Evolutionary conservation across 129 eudicot species (phyloP), one percentile per base, ranked within the genome.

Genomic region (Flaveria ramosissima): DNA sequence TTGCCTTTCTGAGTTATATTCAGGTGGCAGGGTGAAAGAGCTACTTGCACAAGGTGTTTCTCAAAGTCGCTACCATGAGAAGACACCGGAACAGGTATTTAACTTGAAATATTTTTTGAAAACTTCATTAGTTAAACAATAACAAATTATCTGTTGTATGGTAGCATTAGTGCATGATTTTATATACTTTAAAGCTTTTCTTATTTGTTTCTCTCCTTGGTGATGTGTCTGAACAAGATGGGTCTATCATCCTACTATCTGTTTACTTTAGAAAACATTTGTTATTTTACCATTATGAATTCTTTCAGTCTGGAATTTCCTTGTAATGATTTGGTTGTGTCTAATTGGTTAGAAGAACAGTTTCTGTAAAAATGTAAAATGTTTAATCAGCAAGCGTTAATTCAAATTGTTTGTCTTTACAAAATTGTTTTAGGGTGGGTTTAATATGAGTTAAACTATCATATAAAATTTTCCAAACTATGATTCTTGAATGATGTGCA

Each of bases 1-100:
- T 59, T 93, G 97, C 78, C 96, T 93, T 30, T 87, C 98, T 63
- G 98, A 93, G 59, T 78, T 93, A 32, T 91, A 91, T 80, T 87
- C 93, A 42, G 98, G 93, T 87, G 97, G 97, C n/a, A 91, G 97
- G 80, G 98, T 93, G 82, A 93, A 89, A 81, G 98, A 93, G 82
- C 82, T 93, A 50, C 93, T 93, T 61, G 98, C 96, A 15, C 98
- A 93, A 74, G 98, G 98, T 51, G 87, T 93, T 36, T 89, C 97
- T 50, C 98, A 93, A 80, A 91, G 85, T 82, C 94, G 98, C 11
- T 93, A 89, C 66, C 96, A 93, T 80, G 98, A 93, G 75, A 91
- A 89, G 85, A 89, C 92, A 20, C 96, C 97, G 20, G 98, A 91
- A 80, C 97, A 93, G 97, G 98, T 93, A 83, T 51, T 17, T 80